phyloP scores from a whole-genome alignment of 2,329 filamentous ascomycete species.

The Pseudophaeomoniella oleicola region DNA sequence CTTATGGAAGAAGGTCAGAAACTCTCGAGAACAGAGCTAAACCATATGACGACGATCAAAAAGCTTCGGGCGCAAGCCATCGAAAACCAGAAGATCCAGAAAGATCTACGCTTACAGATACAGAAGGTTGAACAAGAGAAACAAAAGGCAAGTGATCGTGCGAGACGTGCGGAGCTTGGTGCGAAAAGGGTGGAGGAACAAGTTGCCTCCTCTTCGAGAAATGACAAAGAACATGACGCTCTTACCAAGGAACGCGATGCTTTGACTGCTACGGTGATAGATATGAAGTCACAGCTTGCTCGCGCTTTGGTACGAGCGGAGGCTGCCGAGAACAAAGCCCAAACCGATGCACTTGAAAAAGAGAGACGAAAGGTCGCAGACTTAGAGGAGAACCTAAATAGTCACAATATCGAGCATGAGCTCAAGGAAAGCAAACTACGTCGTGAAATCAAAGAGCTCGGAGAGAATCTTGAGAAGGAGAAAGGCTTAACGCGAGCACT shows the following conservation, averaged over 20 bases:
- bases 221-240: slow-evolving; percentile 43
- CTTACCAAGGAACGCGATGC: slow-evolving; percentile 49
- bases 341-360: slow-evolving; percentile 52
- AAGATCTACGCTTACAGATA: slow-evolving; percentile 39
- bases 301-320: slow-evolving; percentile 53
- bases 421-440: slow-evolving; percentile 56
- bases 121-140: slow-evolving; percentile 43
- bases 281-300: slow-evolving; percentile 55
- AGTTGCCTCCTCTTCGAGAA: slow-evolving; percentile 34
- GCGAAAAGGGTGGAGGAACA: slow-evolving; percentile 42
- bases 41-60: slow-evolving; percentile 69
- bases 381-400: slow-evolving; percentile 50
- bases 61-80: slow-evolving; percentile 46
- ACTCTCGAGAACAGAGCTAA: slow-evolving; percentile 72
- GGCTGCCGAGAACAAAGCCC: slow-evolving; percentile 49
- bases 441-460: slow-evolving; percentile 54
- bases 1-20: slow-evolving; percentile 88
- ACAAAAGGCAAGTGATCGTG: slow-evolving; percentile 35
- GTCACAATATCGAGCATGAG: slow-evolving; percentile 59
- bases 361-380: slow-evolving; percentile 43
- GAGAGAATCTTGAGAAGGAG: slow-evolving; percentile 58
- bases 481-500: slow-evolving; percentile 52
- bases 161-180: slow-evolving; percentile 44
- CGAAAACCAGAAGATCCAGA: slow-evolving; percentile 37
- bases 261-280: slow-evolving; percentile 50